A percentile compares a stretch with the other conserved stretches of the same genome.
phyloP scores from a whole-genome alignment of 2,329 filamentous ascomycete genomes.

The Pestalotiopsis sp. region DNA sequence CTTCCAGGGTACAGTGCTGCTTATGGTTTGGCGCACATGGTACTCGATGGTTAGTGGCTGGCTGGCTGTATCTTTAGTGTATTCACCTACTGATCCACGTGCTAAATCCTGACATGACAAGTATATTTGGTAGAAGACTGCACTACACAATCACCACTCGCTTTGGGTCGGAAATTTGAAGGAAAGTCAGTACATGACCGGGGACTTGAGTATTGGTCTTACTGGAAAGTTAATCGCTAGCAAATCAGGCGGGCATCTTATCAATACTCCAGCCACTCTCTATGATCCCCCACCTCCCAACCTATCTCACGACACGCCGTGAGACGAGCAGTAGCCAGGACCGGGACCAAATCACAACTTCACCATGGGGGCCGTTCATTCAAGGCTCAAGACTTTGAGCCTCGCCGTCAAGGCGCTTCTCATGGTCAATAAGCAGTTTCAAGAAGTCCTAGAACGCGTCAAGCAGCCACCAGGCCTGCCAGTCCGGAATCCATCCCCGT shows the following conservation, averaged over 20 bases:
- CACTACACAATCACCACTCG: no score
- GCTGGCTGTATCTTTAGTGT: neutral
- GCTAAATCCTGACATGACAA: neutral
- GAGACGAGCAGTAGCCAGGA: neutral
- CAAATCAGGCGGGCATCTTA: neutral
- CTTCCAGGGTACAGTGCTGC: neutral
- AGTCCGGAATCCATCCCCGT: constrained; percentile 38
- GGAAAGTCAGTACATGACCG: no score
- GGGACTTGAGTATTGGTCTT: no score
- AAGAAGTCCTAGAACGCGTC: constrained; percentile 10
- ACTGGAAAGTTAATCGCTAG: no score
- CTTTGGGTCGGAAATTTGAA: no score
- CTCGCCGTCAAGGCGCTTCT: constrained; percentile 27
- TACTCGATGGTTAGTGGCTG: neutral
- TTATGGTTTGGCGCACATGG: neutral
- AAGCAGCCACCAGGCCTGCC: constrained; percentile 39
- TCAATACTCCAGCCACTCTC: neutral
- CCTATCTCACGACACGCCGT: neutral
- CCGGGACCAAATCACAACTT: neutral
- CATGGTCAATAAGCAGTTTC: constrained; percentile 27
- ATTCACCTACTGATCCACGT: neutral
- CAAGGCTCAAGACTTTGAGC: constrained; percentile 26
- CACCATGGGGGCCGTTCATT: constrained; percentile 36
- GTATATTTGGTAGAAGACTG: no score
- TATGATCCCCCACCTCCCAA: neutral